These are phyloP conservation scores for Populus tremula DNA, from an alignment of 345 rosid genomes.

Conservation along the genomic window DNA sequence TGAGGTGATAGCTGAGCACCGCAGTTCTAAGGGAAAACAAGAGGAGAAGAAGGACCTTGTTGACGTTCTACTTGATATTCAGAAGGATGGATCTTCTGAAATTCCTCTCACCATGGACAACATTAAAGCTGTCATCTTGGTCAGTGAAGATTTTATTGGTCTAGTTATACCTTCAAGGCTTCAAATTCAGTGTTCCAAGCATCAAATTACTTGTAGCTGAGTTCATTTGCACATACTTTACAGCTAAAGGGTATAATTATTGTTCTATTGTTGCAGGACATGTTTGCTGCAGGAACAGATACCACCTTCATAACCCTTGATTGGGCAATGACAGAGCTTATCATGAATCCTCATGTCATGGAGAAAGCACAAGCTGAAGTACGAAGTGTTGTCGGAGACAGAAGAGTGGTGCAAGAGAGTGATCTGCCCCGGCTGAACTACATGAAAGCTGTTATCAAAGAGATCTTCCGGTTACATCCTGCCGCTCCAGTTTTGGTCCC, in stretches of 20 bases:
- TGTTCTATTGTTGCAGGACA: conserved; percentile 18
- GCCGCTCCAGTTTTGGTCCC: conserved; percentile 17
- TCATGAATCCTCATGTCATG: conserved; percentile 21
- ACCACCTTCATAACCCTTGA: conserved; percentile 24
- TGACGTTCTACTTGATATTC: conserved; percentile 20
- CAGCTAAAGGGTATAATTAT: neutral
- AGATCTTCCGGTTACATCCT: conserved; percentile 16
- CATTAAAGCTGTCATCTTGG: conserved; percentile 25
- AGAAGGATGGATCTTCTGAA: conserved; percentile 15
- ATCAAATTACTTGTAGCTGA: neutral
- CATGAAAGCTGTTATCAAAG: conserved; percentile 24
- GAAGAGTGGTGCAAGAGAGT: conserved; percentile 10
- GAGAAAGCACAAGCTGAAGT: conserved; percentile 27
- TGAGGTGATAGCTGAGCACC: conserved; percentile 18
- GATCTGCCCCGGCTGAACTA: conserved; percentile 18
- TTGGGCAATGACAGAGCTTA: conserved; percentile 28
- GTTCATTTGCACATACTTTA: neutral
- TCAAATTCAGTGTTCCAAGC: neutral
- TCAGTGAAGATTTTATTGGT: conserved; percentile 8
- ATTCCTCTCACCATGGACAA: conserved; percentile 17
- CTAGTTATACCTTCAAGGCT: neutral
- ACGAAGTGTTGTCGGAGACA: conserved; percentile 2
- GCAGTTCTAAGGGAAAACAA: neutral
- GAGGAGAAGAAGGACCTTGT: conserved; percentile 22
- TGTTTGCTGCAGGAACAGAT: conserved; percentile 29